Evolutionary conservation across 1,284 basidiomycete species (phyloP).

Genomic region (Moesziomyces antarcticus): DNA sequence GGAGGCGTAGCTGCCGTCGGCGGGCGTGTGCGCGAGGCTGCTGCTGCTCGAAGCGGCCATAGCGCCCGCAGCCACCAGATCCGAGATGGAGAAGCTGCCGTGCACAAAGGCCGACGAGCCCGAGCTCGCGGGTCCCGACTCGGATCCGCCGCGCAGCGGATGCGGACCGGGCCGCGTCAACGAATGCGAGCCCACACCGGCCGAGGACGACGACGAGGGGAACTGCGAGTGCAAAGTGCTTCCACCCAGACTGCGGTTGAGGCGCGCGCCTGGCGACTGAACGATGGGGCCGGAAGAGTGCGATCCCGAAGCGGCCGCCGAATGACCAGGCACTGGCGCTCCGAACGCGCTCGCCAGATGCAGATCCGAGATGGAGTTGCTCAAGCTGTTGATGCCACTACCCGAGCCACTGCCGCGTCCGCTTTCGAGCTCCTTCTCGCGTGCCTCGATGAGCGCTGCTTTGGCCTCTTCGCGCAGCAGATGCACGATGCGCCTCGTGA

Average conservation of each 20-base stretch:
- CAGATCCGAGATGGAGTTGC: conserved; percentile 45
- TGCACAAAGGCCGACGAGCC: conserved; percentile 36
- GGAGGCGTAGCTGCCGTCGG: conserved; percentile 30
- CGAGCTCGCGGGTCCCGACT: neutral
- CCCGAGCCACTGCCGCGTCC: conserved; percentile 2
- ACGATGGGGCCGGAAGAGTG: conserved; percentile 25
- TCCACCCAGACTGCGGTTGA: neutral
- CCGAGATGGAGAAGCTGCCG: conserved; percentile 61
- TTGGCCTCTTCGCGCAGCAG: conserved; percentile 86
- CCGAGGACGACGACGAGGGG: conserved; percentile 17
- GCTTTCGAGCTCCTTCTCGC: conserved; percentile 23
- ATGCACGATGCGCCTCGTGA: conserved; percentile 87
- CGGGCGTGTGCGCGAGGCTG: conserved; percentile 29
- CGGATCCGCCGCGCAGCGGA: conserved; percentile 20
- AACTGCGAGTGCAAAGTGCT: conserved; percentile 21
- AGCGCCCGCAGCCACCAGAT: conserved; percentile 59
- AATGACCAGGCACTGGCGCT: conserved; percentile 12
- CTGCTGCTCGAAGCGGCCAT: conserved; percentile 28
- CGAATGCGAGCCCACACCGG: neutral
- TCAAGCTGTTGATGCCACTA: conserved; percentile 28
- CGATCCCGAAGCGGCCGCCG: conserved; percentile 12
- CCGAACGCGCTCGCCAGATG: conserved; percentile 30
- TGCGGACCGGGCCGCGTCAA: conserved; percentile 29
- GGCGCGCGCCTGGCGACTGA: conserved; percentile 1
- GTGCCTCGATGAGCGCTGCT: conserved; percentile 44